Conservation (phyloP, 2,329 filamentous ascomycete genomes). For the Pestalotiopsis sp. region DNA sequence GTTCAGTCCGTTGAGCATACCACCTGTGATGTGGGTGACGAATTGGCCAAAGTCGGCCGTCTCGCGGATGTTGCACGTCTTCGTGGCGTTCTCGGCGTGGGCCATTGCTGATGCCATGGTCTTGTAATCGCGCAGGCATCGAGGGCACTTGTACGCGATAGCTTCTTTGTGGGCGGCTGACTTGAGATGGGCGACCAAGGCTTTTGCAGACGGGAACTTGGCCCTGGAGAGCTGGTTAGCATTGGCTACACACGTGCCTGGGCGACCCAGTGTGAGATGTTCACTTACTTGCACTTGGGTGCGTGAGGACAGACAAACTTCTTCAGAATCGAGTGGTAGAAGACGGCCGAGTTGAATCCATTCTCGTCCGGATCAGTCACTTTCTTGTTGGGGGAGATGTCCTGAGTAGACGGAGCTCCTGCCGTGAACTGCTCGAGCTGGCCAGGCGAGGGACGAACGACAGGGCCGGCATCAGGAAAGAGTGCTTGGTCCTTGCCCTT, state of each 20-base stretch:
- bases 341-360: constrained; percentile 50
- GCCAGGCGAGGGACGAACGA: constrained; percentile 18
- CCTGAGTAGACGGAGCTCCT: constrained; percentile 14
- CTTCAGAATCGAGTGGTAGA: constrained; percentile 43
- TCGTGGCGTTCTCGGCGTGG: constrained; percentile 49
- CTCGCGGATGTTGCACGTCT: constrained; percentile 45
- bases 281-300: constrained; percentile 49
- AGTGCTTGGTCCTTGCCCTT: constrained; percentile 23
- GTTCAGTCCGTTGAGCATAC: constrained; percentile 32
- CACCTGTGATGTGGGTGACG: constrained; percentile 41
- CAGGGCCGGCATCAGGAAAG: constrained; percentile 25
- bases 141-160: constrained; percentile 43
- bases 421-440: neutral
- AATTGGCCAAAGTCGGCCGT: constrained; percentile 40
- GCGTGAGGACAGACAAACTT: constrained; percentile 57
- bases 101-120: constrained; percentile 45
- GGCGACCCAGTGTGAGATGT: neutral
- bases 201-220: constrained; percentile 35
- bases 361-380: constrained; percentile 47
- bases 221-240: constrained; percentile 36
- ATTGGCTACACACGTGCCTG: neutral
- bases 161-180: constrained; percentile 41
- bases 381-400: constrained; percentile 15
- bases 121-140: constrained; percentile 44
- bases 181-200: constrained; percentile 45